Base-by-base conservation (phyloP, 2,329 filamentous ascomycete species). In the Arthroderma sp. region DNA sequence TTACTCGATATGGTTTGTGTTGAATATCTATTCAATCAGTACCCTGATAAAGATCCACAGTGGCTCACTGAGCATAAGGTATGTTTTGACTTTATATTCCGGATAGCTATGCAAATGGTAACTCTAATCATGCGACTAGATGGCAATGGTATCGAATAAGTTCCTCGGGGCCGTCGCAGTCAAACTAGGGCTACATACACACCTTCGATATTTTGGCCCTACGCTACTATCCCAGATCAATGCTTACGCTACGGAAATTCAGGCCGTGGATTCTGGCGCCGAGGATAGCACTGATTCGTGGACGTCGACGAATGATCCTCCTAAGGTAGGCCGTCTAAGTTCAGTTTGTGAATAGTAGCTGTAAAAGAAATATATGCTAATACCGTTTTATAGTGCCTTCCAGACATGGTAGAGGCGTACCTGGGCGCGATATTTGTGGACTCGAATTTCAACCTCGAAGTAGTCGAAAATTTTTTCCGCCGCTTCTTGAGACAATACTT, bases 81-180 rank as follows among this genome's bases (percentile, higher is more conserved):
- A 57, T 43, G 57, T 48, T 7, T 9, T 33, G 15, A 22, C 15
- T 22, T 22, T 22, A 22, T 22, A 22, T 22, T 22, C 15, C 3
- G 3, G 15, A 22, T 22, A 22, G 15, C 15, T 22, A 22, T 22
- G 15, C 15, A 22, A 22, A 22, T 22, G 15, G 15, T 3, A 22
- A 22, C 15, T 22, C 5, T 42, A 30, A 42, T 50, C 36, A 44
- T 31, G 5, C 38, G 32, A 36, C 28, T 48, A 71, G 66, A 95
- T 93, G 80, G 86, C 88, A n/a, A 95, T 98, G 85, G 88, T 91
- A 0, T 91, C 85, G 43, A 98, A 98, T 66, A 87, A 88, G 49
- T 98, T 96, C 57, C 73, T 95, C 1, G 86, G 84, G 1, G 85
- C 80, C 11, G 69, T 96, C 3, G 83, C 83, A 47, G 85, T 93